Conservation (phyloP, 2,329 filamentous ascomycete genomes). For the Paraconiothyrium brasiliense region DNA sequence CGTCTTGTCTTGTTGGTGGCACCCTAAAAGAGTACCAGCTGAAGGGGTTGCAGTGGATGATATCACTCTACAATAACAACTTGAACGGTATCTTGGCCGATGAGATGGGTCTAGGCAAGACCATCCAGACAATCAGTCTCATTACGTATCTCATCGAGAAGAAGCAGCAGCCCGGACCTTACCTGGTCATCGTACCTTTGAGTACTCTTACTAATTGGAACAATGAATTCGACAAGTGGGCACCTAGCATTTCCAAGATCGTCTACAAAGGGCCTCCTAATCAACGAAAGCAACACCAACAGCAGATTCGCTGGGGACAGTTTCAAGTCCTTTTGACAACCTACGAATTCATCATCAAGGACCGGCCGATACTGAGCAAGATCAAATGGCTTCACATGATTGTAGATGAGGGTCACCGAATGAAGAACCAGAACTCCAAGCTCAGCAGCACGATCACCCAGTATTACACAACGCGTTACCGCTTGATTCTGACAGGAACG, state of each 20-base stretch:
- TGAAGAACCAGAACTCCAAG: conserved; percentile 99
- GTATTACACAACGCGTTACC: conserved; percentile 94
- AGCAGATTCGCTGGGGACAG: conserved; percentile 90
- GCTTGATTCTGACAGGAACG: conserved; percentile 96
- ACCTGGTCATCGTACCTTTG: conserved; percentile 94
- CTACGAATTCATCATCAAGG: conserved; percentile 99
- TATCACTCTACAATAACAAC: conserved; percentile 99
- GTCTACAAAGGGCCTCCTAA: conserved; percentile 97
- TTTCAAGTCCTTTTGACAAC: conserved; percentile 98
- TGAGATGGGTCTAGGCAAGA: conserved; percentile 99
- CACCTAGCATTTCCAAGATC: conserved; percentile 82
- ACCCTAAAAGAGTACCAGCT: conserved; percentile 96
- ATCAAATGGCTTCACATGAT: conserved; percentile 99
- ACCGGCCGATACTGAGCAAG: conserved; percentile 92
- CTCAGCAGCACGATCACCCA: conserved; percentile 92
- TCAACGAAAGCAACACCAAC: conserved; percentile 86
- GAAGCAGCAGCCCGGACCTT: conserved; percentile 91
- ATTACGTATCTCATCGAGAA: conserved; percentile 97
- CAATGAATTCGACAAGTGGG: conserved; percentile 98
- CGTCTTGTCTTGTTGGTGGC: conserved; percentile 87
- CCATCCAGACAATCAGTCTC: conserved; percentile 97
- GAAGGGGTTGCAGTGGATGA: conserved; percentile 99
- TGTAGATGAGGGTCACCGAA: conserved; percentile 98
- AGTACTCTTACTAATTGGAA: conserved; percentile 99
- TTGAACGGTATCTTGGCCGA: conserved; percentile 98